phyloP scores from a whole-genome alignment of 2,329 filamentous ascomycete genomes.

The Aspergillus quadrilineatus region DNA sequence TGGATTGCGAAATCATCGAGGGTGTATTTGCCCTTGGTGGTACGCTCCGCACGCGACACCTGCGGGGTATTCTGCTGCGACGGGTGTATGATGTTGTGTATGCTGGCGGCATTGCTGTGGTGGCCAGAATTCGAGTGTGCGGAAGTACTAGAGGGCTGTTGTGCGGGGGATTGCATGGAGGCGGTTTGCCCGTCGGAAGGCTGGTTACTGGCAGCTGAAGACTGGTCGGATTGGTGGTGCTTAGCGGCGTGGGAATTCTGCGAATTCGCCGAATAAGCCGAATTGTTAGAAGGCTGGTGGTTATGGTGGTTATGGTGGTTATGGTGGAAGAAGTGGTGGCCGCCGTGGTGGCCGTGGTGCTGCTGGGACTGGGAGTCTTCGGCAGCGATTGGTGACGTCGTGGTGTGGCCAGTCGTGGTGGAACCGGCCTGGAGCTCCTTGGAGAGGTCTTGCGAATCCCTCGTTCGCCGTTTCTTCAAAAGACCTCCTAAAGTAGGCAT shows the following conservation, averaged over 20 bases:
- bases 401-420: conserved; percentile 54
- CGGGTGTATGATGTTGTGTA: conserved; percentile 78
- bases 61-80: conserved; percentile 45
- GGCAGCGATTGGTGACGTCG: conserved; percentile 55
- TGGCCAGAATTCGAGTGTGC: conserved; percentile 25
- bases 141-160: conserved; percentile 33
- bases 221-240: conserved; percentile 15
- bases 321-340: conserved; percentile 25
- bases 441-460: conserved; percentile 65
- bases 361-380: conserved; percentile 28
- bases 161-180: conserved; percentile 40
- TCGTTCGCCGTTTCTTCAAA: conserved; percentile 98
- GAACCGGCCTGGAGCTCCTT: conserved; percentile 66
- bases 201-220: conserved; percentile 19
- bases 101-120: conserved; percentile 68
- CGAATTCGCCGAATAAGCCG: conserved; percentile 5
- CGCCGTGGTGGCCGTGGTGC: conserved; percentile 24
- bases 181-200: conserved; percentile 27
- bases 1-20: conserved; percentile 85
- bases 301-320: conserved; percentile 27
- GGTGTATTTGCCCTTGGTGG: conserved; percentile 97
- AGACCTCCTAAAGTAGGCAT: conserved; percentile 92
- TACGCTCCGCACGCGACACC: conserved; percentile 44
- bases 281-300: conserved; percentile 15
- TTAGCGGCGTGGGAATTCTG: conserved; percentile 15